Base-by-base conservation (phyloP, 257 asterid species). In the Ajuga chamaepitys region DNA sequence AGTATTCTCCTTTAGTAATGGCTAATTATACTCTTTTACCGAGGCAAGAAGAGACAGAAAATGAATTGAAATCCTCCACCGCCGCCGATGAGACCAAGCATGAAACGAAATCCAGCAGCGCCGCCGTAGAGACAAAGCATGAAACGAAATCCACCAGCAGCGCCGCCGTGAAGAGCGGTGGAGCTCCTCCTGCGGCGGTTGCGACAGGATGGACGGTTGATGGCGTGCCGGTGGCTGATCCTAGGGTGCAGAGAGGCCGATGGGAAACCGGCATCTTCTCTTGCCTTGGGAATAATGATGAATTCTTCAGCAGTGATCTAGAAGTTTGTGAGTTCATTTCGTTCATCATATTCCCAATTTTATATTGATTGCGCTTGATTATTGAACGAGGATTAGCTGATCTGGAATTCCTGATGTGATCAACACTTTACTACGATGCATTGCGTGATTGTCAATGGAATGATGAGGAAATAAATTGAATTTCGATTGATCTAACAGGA, bases 231-330 rank as follows among this genome's bases (percentile, higher is more conserved):
- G 72, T 79, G 70, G 76, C 74, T 35, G 76, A 65, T 14, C 69
- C 70, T 1, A 47, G 37, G 53, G 62, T 48, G 81, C 78, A 21
- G 65, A 77, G 82, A 73, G 66, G 69, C 14, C 78, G 73, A 32
- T 86, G 94, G 94, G 77, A 75, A 44, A 57, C 89, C 40, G 46
- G 88, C 48, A 46, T 86, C 66, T 83, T 75, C 70, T 73, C 86
- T 18, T 86, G 95, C 46, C 68, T 79, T 25, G 95, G 90, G 25
- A 72, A 70, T 62, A 74, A 72, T 8, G 91, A 85, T 70, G 86
- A 82, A 28, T 85, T 85, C 77, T 76, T 58, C 64, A 76, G 91
- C 86, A 80, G 80, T 46, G 88, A 85, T 78, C 80, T 85, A 57
- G 86, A 85, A 85, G 86, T 85, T 76, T 82, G 91, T 85, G 65